These are phyloP conservation scores for Trichoderma virens DNA, from an alignment of 495 filamentous ascomycete species.

Conservation along the genomic window DNA sequence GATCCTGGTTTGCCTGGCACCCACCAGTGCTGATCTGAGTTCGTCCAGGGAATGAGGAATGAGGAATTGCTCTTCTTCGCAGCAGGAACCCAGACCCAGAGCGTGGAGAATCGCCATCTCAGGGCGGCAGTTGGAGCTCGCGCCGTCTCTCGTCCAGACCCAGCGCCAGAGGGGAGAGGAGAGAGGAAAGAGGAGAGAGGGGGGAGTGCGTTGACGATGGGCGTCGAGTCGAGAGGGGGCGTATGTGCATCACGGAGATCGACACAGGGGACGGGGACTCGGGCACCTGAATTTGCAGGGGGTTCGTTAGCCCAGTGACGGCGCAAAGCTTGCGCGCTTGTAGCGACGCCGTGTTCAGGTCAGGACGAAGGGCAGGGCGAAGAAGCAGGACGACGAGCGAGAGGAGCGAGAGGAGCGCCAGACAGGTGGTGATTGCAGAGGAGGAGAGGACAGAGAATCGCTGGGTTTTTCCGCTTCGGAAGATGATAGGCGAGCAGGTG, in stretches of 20 bases:
- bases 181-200: no score
- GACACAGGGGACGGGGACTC: constrained; percentile 5
- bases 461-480: constrained; percentile 5
- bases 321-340: background rate
- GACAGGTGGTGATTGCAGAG: background rate
- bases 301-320: background rate
- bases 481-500: background rate
- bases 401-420: background rate
- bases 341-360: background rate
- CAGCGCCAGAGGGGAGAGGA: no score
- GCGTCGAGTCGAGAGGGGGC: background rate
- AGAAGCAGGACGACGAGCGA: no score
- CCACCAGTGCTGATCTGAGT: no score
- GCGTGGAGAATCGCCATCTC: no score
- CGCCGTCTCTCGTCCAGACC: no score
- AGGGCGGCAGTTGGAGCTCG: no score
- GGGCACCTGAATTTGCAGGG: constrained; percentile 1
- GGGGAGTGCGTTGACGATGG: background rate
- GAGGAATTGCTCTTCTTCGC: no score
- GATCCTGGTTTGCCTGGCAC: no score
- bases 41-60: no score
- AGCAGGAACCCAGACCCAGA: no score
- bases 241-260: background rate
- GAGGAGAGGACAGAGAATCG: background rate
- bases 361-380: no score